A percentile compares a stretch with the other conserved stretches of the same genome.
These are phyloP conservation scores for Colletotrichum destructivum DNA, from an alignment of 2,329 filamentous ascomycete species.

Conservation along the genomic window DNA sequence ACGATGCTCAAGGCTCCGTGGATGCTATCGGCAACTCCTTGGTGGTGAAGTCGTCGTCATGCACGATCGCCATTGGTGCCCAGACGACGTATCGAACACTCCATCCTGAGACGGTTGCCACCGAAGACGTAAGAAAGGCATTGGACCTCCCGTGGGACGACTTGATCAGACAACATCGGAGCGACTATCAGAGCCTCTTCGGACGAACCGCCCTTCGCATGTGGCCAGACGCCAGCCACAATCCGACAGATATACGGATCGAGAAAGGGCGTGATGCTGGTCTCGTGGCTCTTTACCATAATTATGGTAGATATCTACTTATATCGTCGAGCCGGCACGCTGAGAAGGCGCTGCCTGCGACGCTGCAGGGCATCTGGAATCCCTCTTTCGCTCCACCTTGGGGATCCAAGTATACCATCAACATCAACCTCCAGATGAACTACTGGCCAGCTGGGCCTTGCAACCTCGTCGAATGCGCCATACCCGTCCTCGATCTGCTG, in stretches of 20 bases:
- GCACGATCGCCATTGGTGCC: conserved; percentile 55
- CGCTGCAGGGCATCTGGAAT: conserved; percentile 63
- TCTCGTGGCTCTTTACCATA: conserved; percentile 44
- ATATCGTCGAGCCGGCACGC: conserved; percentile 42
- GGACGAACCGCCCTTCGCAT: conserved; percentile 45
- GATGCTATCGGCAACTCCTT: conserved; percentile 53
- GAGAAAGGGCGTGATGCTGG: conserved; percentile 44
- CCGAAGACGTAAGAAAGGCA: conserved; percentile 46
- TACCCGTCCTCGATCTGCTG: conserved; percentile 47
- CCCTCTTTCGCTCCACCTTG: conserved; percentile 56
- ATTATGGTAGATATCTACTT: conserved; percentile 44
- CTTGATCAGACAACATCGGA: conserved; percentile 43
- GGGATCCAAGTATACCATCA: conserved; percentile 61
- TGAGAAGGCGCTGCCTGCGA: conserved; percentile 53
- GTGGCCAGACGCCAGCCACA: conserved; percentile 44
- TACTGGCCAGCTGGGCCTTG: conserved; percentile 54
- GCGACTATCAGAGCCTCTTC: conserved; percentile 46
- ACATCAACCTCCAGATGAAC: conserved; percentile 61
- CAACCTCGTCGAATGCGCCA: conserved; percentile 35
- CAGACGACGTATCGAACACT: conserved; percentile 56
- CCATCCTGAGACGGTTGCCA: conserved; percentile 48
- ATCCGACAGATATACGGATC: conserved; percentile 44
- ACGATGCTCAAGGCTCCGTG: conserved; percentile 48
- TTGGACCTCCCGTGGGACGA: conserved; percentile 42
- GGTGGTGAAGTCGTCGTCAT: conserved; percentile 53